Percentiles rank a stretch among this genome's conserved stretches.
Evolutionary conservation across 1,284 basidiomycete genomes (phyloP).

Genomic region (Papiliotrema terrestris): DNA sequence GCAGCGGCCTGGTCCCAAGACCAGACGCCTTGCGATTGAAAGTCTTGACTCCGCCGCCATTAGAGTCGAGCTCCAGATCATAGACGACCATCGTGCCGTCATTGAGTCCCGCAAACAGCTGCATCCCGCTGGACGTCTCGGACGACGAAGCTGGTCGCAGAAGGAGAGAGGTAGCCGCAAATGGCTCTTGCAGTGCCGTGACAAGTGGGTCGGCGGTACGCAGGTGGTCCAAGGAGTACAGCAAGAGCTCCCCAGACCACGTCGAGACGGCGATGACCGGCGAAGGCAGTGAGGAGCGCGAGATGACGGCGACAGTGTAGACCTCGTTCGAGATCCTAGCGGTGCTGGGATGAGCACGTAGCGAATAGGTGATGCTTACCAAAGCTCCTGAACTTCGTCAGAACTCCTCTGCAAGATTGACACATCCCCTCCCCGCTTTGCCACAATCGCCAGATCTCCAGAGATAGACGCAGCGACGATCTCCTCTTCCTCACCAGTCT

Average conservation of each 20-base stretch:
- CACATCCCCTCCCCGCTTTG: slow-evolving; percentile 59
- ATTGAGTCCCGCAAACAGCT: slow-evolving; percentile 72
- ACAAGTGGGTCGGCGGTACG: slow-evolving; percentile 22
- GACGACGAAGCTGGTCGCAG: slow-evolving; percentile 28
- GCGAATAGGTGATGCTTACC: slow-evolving; percentile 6
- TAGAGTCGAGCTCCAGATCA: slow-evolving; percentile 32
- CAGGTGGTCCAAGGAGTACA: slow-evolving; percentile 58
- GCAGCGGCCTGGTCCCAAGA: slow-evolving; percentile 34
- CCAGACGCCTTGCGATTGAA: slow-evolving; percentile 49
- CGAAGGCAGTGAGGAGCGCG: slow-evolving; percentile 3
- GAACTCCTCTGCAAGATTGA: slow-evolving; percentile 51
- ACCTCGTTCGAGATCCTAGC: background rate
- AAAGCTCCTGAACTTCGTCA: slow-evolving; percentile 27
- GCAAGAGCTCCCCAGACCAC: slow-evolving; percentile 68
- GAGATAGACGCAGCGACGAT: slow-evolving; percentile 68
- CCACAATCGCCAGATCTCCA: slow-evolving; percentile 64
- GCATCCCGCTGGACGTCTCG: slow-evolving; percentile 47
- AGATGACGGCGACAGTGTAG: slow-evolving; percentile 2
- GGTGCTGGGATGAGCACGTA: background rate
- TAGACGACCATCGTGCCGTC: slow-evolving; percentile 74
- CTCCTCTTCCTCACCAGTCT: slow-evolving; percentile 45
- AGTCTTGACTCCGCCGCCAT: slow-evolving; percentile 24
- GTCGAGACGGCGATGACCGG: slow-evolving; percentile 60
- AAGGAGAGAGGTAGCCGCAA: slow-evolving; percentile 23
- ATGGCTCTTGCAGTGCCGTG: slow-evolving; percentile 11